Evolutionary conservation across 2,329 filamentous ascomycete species (phyloP).

Genomic region (Sclerotinia trifoliorum): DNA sequence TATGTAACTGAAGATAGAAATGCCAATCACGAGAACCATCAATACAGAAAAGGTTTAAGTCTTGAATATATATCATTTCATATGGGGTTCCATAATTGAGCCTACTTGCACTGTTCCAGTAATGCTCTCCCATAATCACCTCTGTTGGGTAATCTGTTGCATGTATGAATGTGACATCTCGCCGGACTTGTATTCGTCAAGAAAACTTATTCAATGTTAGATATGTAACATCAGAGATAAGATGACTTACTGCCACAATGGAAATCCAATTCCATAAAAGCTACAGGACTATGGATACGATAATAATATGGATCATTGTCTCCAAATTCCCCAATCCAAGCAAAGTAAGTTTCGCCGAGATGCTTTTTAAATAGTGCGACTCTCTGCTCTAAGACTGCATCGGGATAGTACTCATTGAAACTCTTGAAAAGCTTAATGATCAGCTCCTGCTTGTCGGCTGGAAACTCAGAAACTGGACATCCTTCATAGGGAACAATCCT

Average conservation of each 20-base stretch:
- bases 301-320: conserved; percentile 74
- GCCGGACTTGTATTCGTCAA: conserved; percentile 69
- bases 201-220: conserved; percentile 53
- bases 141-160: conserved; percentile 68
- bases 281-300: conserved; percentile 71
- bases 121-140: conserved; percentile 67
- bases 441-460: conserved; percentile 49
- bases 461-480: conserved; percentile 52
- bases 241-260: conserved; percentile 57
- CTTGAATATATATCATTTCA: background rate
- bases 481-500: conserved; percentile 72
- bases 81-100: background rate
- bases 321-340: conserved; percentile 71
- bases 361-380: conserved; percentile 54
- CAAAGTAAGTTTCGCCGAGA: conserved; percentile 72
- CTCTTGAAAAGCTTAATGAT: conserved; percentile 60
- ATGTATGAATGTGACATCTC: conserved; percentile 77
- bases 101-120: conserved; percentile 25
- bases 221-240: background rate
- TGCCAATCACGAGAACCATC: background rate
- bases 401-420: conserved; percentile 68
- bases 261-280: conserved; percentile 76
- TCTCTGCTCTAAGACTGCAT: conserved; percentile 51
- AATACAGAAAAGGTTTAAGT: background rate
- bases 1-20: background rate